These are phyloP conservation scores for Sherardia arvensis DNA, from an alignment of 257 asterid genomes.

Conservation along the genomic window DNA sequence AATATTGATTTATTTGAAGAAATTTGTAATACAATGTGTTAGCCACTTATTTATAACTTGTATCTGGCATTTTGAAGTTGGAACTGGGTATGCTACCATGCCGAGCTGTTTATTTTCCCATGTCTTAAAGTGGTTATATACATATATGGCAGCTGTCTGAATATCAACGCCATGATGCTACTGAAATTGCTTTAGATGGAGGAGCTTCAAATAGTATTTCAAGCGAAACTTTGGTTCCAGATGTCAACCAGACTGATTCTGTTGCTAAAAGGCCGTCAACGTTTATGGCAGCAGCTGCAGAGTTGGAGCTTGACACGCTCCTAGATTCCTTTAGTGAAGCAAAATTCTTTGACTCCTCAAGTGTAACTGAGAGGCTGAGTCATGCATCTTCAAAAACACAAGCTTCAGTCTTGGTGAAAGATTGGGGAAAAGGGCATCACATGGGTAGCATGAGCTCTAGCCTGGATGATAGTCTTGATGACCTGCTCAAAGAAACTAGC, in stretches of 20 bases:
- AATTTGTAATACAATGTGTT: not conserved
- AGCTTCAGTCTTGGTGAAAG: conserved; percentile 14
- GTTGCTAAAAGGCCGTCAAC: conserved; percentile 18
- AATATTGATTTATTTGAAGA: too few relatives aligned
- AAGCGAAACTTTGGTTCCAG: conserved; percentile 14
- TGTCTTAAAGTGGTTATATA: not conserved
- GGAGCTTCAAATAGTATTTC: conserved; percentile 13
- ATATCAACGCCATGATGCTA: conserved; percentile 17
- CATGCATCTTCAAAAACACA: not conserved
- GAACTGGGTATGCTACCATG: not conserved
- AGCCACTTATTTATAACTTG: not conserved
- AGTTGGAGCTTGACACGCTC: conserved; percentile 84
- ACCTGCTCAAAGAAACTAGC: conserved; percentile 48
- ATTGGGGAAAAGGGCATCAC: conserved; percentile 18
- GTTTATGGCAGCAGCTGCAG: conserved; percentile 50
- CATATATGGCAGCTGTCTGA: conserved; percentile 34
- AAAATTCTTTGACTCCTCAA: conserved; percentile 21
- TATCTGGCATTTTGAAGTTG: not conserved
- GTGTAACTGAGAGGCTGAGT: conserved; percentile 9
- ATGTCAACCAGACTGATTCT: conserved; percentile 14
- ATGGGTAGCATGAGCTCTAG: conserved; percentile 3
- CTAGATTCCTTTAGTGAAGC: conserved; percentile 50
- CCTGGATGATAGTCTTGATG: conserved; percentile 42
- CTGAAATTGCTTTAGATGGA: conserved; percentile 18
- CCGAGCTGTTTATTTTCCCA: not conserved